Evolutionary conservation across 768 basidiomycete genomes (phyloP).

Genomic region (Plicaturopsis crispa): DNA sequence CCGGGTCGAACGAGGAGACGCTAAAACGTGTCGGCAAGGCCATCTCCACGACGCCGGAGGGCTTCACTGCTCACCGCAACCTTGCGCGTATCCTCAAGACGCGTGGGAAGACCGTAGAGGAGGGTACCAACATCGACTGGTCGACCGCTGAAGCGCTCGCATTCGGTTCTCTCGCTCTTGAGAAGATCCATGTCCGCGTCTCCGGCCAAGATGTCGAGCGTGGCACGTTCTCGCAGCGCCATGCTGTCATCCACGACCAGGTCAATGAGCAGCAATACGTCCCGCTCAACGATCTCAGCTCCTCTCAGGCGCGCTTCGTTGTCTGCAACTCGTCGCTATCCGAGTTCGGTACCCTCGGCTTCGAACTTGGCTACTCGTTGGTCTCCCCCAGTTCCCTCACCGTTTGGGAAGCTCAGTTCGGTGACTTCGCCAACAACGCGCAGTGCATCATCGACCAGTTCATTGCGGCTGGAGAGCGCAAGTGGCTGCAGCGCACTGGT

Average conservation of each 20-base stretch:
- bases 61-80: slow-evolving; percentile 87
- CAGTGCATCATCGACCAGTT: slow-evolving; percentile 99
- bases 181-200: slow-evolving; percentile 89
- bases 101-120: slow-evolving; percentile 87
- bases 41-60: slow-evolving; percentile 79
- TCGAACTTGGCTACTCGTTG: slow-evolving; percentile 97
- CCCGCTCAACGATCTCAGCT: slow-evolving; percentile 82
- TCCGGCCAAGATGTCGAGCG: slow-evolving; percentile 99
- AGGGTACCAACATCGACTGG: slow-evolving; percentile 94
- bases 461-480: slow-evolving; percentile 93
- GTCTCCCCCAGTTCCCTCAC: slow-evolving; percentile 90
- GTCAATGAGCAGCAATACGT: slow-evolving; percentile 84
- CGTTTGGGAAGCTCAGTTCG: slow-evolving; percentile 99
- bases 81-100: slow-evolving; percentile 84
- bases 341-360: slow-evolving; percentile 91
- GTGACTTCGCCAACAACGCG: slow-evolving; percentile 96
- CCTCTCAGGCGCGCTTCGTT: slow-evolving; percentile 86
- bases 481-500: slow-evolving; percentile 94
- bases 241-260: slow-evolving; percentile 96
- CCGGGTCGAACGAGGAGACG: slow-evolving; percentile 69
- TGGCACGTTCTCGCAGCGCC: slow-evolving; percentile 97
- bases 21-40: slow-evolving; percentile 82
- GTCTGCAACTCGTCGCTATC: slow-evolving; percentile 96
- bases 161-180: slow-evolving; percentile 87
- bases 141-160: slow-evolving; percentile 97